These are phyloP conservation scores for Saururus chinensis DNA, from an alignment of 164 flowering plant genomes.

Conservation along the genomic window DNA sequence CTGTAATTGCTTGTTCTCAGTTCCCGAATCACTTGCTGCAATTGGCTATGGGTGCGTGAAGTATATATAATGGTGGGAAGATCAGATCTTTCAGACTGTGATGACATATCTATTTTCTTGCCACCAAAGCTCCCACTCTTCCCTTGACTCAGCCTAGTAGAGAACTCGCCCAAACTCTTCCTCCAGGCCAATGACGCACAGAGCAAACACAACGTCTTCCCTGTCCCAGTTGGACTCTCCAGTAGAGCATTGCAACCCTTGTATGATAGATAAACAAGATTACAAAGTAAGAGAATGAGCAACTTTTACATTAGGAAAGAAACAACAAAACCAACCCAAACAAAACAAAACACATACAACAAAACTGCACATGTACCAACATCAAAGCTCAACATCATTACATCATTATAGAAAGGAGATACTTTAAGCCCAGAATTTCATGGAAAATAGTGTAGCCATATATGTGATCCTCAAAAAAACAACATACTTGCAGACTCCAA, in stretches of 20 bases:
- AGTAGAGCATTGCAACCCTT: conserved; percentile 81
- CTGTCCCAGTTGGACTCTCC: conserved; percentile 99
- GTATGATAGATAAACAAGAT: conserved; percentile 5
- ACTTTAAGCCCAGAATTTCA: too few species aligned
- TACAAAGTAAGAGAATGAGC: background rate
- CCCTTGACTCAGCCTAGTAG: conserved; percentile 28
- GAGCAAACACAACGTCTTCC: conserved; percentile 89
- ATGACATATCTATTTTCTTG: conserved; percentile 7
- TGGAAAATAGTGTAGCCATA: too few species aligned
- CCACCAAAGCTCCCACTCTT: conserved; percentile 14
- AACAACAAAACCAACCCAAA: too few species aligned
- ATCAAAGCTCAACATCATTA: too few species aligned
- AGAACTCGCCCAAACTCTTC: conserved; percentile 67
- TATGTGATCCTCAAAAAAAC: too few species aligned
- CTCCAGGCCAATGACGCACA: conserved; percentile 98
- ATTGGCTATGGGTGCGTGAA: conserved; percentile 94
- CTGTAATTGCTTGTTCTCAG: conserved; percentile 75
- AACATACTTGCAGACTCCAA: too few species aligned
- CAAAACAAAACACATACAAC: too few species aligned
- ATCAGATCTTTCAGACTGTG: conserved; percentile 19
- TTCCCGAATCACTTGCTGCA: conserved; percentile 90
- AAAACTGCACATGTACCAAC: too few species aligned
- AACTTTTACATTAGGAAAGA: background rate
- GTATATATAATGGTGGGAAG: conserved; percentile 70
- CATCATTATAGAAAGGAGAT: too few species aligned